phyloP scores from a whole-genome alignment of 2,329 filamentous ascomycete species.

The Sporothrix variecibatus region DNA sequence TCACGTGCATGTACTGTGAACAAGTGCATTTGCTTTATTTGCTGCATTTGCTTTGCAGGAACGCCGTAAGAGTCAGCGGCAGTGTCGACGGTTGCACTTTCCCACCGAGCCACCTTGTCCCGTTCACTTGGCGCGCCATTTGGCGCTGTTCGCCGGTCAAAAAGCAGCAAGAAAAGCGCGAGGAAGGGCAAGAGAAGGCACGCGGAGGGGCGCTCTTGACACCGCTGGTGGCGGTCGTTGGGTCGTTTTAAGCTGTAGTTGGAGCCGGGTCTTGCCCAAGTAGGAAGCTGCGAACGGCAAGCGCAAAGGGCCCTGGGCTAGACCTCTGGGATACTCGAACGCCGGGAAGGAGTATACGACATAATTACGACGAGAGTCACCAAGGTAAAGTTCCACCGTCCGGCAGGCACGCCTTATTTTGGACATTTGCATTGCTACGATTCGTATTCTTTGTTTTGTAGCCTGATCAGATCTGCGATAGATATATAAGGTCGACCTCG shows the following conservation, averaged over 20 bases:
- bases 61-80: not conserved
- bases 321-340: not conserved
- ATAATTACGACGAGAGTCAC: not conserved
- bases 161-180: not conserved
- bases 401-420: not conserved
- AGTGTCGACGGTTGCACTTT: not conserved
- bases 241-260: not conserved
- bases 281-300: conserved; percentile 11
- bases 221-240: not conserved
- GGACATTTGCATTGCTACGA: too few species aligned
- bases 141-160: not conserved
- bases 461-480: not conserved
- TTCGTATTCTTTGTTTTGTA: not conserved
- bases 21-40: not conserved
- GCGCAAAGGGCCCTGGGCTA: not conserved
- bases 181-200: not conserved
- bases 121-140: not conserved
- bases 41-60: too few species aligned
- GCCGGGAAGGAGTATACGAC: not conserved
- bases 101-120: not conserved
- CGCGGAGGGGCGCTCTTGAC: not conserved
- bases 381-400: not conserved
- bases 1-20: not conserved
- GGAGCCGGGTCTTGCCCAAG: conserved; percentile 16
- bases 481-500: not conserved